Base-by-base conservation (phyloP, 257 asterid species). In the Dorcoceras hygrometricum region DNA sequence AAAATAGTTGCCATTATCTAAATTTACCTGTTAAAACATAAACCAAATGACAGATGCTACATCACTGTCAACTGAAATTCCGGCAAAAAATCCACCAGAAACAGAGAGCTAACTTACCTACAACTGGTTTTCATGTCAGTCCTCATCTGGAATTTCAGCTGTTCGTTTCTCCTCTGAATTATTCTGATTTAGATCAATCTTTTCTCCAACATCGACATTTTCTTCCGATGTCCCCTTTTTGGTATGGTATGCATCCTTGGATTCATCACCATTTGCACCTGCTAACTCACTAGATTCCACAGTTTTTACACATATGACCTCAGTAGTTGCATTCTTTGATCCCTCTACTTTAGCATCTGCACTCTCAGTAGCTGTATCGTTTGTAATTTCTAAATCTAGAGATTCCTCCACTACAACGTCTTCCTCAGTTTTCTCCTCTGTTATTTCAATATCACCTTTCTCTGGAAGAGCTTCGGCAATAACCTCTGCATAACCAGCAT, bases 141-240 rank as follows among this genome's bases (percentile, higher is more conserved):
- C 1, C 8, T 5, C n/a, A 39, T 12, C 50, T 4, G 73, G 63
- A 5, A 67, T 68, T 25, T 32, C 79, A 7, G 57, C 78, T 59
- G 43, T 64, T 63, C 68, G 65, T 48, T 67, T 74, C 75, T 71
- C 84, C 74, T 73, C 63, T 10, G 51, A 24, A 51, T 14, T 65
- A 10, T 73, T 75, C 31, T 55, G 51, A 50, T 57, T 74, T 23
- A 28, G 74, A 14, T 24, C 46, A 56, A 43, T 57, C 18, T 67
- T 73, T 73, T 71, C 77, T 34, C 25, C 60, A 34, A 8, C 25
- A 11, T 24, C 77, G 6, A 68, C 67, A 72, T 56, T 66, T 50
- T 32, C 70, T 0, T 34, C 77, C n/a, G 63, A 56, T 34, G 64
- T 43, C 59, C 68, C 77, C 4, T 59, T 26, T 28, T 46, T 57